phyloP scores from a whole-genome alignment of 257 asterid species.

The Nicotiana otophora region DNA sequence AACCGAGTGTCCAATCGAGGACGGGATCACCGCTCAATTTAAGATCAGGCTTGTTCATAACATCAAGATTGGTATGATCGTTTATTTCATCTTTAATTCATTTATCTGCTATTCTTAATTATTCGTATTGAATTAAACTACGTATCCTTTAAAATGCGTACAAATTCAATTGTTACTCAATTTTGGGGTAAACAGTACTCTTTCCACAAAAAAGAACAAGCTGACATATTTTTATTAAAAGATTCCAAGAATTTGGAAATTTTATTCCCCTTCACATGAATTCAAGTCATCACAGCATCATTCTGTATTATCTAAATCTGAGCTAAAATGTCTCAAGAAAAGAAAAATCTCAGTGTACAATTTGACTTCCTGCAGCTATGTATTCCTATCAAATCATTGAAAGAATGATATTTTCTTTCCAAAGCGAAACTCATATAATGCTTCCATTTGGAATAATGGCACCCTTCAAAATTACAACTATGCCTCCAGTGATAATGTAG shows the following conservation, averaged over 20 bases:
- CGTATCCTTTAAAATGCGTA: no score
- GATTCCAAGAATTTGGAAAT: neutral
- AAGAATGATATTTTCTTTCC: neutral
- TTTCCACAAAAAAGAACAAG: neutral
- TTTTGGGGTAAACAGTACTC: no score
- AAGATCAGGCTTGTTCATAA: no score
- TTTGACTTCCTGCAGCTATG: conserved; percentile 1
- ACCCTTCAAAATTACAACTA: conserved; percentile 47
- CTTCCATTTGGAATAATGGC: conserved; percentile 66
- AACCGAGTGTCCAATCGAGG: no score
- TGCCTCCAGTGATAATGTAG: conserved; percentile 53
- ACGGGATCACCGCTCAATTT: no score
- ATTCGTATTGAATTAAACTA: no score
- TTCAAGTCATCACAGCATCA: neutral
- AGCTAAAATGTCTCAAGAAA: neutral
- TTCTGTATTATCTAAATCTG: neutral
- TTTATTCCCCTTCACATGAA: neutral
- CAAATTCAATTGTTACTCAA: no score
- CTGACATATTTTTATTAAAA: neutral
- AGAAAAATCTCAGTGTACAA: neutral
- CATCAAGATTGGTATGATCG: no score
- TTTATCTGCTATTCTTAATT: no score
- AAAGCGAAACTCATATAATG: conserved; percentile 26
- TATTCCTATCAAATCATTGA: neutral
- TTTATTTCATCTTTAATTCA: no score